These are phyloP conservation scores for Hsuehochloa calcarea DNA, from an alignment of 176 grass and related monocot species.

Conservation along the genomic window DNA sequence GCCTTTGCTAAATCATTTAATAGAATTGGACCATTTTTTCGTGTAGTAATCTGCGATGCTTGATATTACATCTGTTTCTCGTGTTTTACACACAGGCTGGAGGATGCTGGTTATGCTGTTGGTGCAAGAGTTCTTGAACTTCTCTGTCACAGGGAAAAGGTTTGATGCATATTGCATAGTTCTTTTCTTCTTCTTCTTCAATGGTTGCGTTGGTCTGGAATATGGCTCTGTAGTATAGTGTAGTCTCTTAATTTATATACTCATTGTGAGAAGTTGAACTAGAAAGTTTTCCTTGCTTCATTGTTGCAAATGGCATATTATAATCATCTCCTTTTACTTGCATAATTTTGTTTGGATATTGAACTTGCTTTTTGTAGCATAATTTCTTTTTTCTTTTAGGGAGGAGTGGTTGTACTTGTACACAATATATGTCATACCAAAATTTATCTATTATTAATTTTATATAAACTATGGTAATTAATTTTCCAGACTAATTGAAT, in stretches of 20 bases:
- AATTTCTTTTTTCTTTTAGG: background rate
- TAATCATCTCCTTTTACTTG: background rate
- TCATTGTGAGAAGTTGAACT: background rate
- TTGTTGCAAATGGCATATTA: background rate
- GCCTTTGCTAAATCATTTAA: conserved; percentile 9
- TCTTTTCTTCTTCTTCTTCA: background rate
- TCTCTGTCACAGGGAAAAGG: conserved; percentile 94
- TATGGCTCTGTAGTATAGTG: background rate
- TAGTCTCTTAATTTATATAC: background rate
- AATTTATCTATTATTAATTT: background rate
- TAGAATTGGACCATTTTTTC: background rate
- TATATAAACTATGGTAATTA: background rate
- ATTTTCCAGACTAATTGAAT: conserved; percentile 11
- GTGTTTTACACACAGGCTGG: conserved; percentile 51
- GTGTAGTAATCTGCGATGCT: background rate
- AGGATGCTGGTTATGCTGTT: conserved; percentile 96
- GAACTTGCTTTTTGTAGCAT: background rate
- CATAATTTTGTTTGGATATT: background rate
- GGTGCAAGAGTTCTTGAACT: conserved; percentile 96
- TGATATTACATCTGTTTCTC: conserved; percentile 15
- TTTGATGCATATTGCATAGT: conserved; percentile 18
- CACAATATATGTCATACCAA: background rate
- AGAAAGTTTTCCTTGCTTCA: background rate
- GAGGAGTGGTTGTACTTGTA: background rate
- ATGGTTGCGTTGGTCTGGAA: background rate